Conservation (phyloP, 805 yeast genomes). For the Yamadazyma ubonensis region DNA sequence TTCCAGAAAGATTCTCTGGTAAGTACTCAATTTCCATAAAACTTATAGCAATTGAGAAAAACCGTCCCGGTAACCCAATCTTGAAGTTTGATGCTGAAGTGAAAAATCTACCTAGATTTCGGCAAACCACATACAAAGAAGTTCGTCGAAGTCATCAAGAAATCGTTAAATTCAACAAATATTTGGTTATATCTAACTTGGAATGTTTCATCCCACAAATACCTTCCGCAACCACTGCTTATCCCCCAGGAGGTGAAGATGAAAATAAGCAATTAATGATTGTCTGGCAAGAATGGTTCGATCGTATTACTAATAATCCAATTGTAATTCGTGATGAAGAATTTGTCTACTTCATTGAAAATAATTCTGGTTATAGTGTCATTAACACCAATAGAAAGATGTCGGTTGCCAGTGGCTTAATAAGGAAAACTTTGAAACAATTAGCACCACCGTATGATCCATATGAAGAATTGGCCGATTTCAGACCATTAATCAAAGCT, state of each 20-base stretch:
- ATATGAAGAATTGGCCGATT: slow-evolving; percentile 72
- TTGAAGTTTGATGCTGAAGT: slow-evolving; percentile 59
- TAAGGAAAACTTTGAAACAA: slow-evolving; percentile 88
- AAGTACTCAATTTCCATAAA: slow-evolving; percentile 48
- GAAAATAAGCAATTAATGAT: slow-evolving; percentile 56
- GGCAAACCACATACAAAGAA: slow-evolving; percentile 68
- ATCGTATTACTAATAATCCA: slow-evolving; percentile 69
- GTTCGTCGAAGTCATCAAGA: slow-evolving; percentile 81
- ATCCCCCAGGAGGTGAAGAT: slow-evolving; percentile 82
- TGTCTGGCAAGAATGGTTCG: slow-evolving; percentile 83
- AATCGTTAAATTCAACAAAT: slow-evolving; percentile 70
- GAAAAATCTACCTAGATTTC: slow-evolving; percentile 66
- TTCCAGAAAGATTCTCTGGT: slow-evolving; percentile 51
- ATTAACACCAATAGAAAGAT: slow-evolving; percentile 56
- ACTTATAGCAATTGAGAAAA: slow-evolving; percentile 69
- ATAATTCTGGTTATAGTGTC: slow-evolving; percentile 66
- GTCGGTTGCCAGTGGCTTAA: slow-evolving; percentile 77
- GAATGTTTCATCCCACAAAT: slow-evolving; percentile 93
- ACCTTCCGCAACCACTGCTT: slow-evolving; percentile 72
- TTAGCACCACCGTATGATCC: slow-evolving; percentile 90
- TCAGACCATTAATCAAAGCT: slow-evolving; percentile 82
- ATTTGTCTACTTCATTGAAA: slow-evolving; percentile 76
- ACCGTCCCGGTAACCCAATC: slow-evolving; percentile 75
- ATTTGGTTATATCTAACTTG: slow-evolving; percentile 74
- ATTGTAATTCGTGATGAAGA: slow-evolving; percentile 86